Base-by-base conservation (phyloP, 1,284 basidiomycete species). In the Trichosporon ovoides region DNA sequence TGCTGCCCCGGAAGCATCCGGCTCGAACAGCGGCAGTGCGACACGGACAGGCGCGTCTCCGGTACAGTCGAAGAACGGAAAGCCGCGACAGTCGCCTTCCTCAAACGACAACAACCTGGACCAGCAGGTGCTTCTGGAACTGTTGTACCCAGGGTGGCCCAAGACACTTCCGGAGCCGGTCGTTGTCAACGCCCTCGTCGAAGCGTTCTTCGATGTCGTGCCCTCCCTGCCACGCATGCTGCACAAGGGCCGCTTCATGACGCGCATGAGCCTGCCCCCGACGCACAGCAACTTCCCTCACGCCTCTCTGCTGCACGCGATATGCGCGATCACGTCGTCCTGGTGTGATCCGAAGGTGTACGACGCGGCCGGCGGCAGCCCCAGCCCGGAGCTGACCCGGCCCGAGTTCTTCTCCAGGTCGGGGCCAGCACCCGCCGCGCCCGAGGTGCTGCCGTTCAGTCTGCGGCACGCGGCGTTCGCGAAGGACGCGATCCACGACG, bases 221-320 rank as follows among this genome's bases (percentile, higher is more conserved):
- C 75, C 77, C 3, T 69, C 69, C 53, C 65, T 76, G 22, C 69
- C 71, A 5, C 68, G 74, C 18, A 62, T 80, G 16, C 62, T 80
- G 37, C 73, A 79, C 61, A 68, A 70, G 7, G 63, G 66, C 1
- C 68, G 73, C 2, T 79, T 81, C 66, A 68, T 79, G 49, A 56
- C 75, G 3, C 71, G 77, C 4, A 68, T 81, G 64, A 67, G 73
- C 16, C 73, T 80, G 10, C 79, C 80, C 0, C 79, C 80, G 1
- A 76, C 76, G 1, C 77, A 79, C 57, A 57, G 66, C 12, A 71
- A 74, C 20, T 80, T 80, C 63, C 80, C 80, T 3, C 78, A 80
- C 59, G 66, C 73, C 1, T 65, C 76, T 1, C 65, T 81, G 11
- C 66, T 81, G 2, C 80, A 80, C 61, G 71, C 77, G 37, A 74